A percentile compares a stretch with the other conserved stretches of the same genome.
Conservation (phyloP, 805 yeast genomes). For the Kregervanrija pseudodelftensis region DNA sequence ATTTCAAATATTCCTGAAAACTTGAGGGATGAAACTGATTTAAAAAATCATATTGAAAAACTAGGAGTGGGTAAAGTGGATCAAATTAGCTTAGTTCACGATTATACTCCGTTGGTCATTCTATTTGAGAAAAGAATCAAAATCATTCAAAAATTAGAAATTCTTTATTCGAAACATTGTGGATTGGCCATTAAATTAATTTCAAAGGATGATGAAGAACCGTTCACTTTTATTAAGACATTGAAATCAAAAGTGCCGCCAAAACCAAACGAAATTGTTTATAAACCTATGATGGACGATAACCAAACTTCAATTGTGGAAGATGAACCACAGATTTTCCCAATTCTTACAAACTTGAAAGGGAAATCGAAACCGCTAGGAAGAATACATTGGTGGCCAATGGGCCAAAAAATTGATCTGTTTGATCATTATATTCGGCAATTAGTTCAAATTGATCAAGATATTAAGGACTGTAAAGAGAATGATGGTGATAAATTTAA, state of each 20-base stretch:
- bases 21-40: conserved; percentile 35
- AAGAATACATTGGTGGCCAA: conserved; percentile 9
- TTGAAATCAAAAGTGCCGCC: conserved; percentile 18
- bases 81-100: conserved; percentile 40
- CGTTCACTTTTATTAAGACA: conserved; percentile 25
- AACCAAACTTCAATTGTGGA: neutral
- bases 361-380: conserved; percentile 17
- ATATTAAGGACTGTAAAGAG: conserved; percentile 29
- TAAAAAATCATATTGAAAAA: conserved; percentile 45
- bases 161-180: conserved; percentile 33
- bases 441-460: conserved; percentile 31
- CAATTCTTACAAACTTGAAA: conserved; percentile 2
- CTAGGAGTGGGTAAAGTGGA: conserved; percentile 50
- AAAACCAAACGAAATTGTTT: conserved; percentile 9
- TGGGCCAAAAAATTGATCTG: conserved; percentile 26
- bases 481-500: conserved; percentile 16
- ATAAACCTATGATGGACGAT: conserved; percentile 3
- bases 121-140: conserved; percentile 30
- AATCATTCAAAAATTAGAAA: conserved; percentile 32
- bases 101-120: conserved; percentile 31
- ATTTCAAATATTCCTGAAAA: conserved; percentile 47
- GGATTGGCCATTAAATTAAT: conserved; percentile 35
- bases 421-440: conserved; percentile 30
- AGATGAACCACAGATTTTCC: conserved; percentile 1
- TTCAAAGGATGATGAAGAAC: conserved; percentile 11